Evolutionary conservation across 1,284 basidiomycete genomes (phyloP), one percentile per base, ranked within the genome.

Genomic region (Leccinum idahoense): DNA sequence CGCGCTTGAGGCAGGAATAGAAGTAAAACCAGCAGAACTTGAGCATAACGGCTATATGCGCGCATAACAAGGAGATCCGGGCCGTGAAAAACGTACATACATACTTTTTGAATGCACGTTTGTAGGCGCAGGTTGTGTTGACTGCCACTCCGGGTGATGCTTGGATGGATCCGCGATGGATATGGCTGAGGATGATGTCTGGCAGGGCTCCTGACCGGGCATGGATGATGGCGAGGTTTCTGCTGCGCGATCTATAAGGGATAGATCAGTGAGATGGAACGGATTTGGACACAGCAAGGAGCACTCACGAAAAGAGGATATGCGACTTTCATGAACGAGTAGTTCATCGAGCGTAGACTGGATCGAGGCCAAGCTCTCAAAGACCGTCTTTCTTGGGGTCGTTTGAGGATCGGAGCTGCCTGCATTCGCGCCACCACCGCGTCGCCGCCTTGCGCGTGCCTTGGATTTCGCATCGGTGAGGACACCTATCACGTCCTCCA

Each of bases 341-440:
- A 72, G 20, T 11, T 60, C 49, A 8, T 71, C 63, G 26, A 74
- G 55, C n/a, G 68, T 62, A 57, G 64, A 62, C 57, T 69, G 71
- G 44, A 74, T 69, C 15, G 63, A 62, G 14, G 65, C 63, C n/a
- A 74, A 37, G 14, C 56, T 63, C 53, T 72, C 61, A 4, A 66
- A 2, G 29, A 69, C 62, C 11, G 65, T 63, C 53, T 41, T 60
- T 12, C 65, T 60, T 0, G 55, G 49, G 6, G 37, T 39, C 2
- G 23, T 29, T n/a, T 3, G 56, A 5, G 35, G 4, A 6, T 60
- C 57, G 7, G 35, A 14, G 8, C 12, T 46, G 6, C 60, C 63
- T 15, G 18, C 49, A 1, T 12, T 51, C 53, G 49, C 26, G 23
- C 59, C 62, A 11, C 37, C 57, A 11, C 20, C 57, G 11, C 56